phyloP scores from a whole-genome alignment of 768 basidiomycete genomes.

The Scleroderma bovista region DNA sequence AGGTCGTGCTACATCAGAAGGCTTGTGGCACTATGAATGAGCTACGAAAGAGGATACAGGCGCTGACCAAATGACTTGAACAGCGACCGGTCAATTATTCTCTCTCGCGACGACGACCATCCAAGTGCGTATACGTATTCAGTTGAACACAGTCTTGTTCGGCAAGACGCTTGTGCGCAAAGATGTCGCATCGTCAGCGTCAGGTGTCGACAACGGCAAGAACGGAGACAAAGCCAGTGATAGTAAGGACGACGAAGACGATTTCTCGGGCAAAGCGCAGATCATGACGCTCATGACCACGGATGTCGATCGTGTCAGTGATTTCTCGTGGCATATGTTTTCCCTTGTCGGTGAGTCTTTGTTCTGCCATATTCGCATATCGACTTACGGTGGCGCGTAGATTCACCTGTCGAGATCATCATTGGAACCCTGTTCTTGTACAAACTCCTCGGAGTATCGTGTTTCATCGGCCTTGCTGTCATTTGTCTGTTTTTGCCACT shows the following conservation, averaged over 20 bases:
- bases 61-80: conserved; percentile 5
- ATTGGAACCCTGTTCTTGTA: conserved; percentile 77
- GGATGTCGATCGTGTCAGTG: conserved; percentile 85
- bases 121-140: conserved; percentile 64
- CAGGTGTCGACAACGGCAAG: conserved; percentile 20
- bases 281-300: conserved; percentile 97
- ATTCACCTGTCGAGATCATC: conserved; percentile 72
- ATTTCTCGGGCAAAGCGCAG: conserved; percentile 66
- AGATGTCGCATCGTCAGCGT: conserved; percentile 67
- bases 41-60: neutral
- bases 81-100: conserved; percentile 69
- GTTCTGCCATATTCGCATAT: neutral
- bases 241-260: conserved; percentile 37
- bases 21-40: neutral
- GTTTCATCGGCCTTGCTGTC: conserved; percentile 72
- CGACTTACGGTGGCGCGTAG: conserved; percentile 28
- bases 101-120: conserved; percentile 62
- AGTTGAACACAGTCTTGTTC: conserved; percentile 81
- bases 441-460: conserved; percentile 71
- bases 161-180: conserved; percentile 84
- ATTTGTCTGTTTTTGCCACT: conserved; percentile 69
- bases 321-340: conserved; percentile 77
- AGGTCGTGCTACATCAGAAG: conserved; percentile 11
- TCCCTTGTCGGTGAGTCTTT: conserved; percentile 55
- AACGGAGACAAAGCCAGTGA: conserved; percentile 12